phyloP scores from a whole-genome alignment of 306 rosid genomes.

The Sicyos edulis region DNA sequence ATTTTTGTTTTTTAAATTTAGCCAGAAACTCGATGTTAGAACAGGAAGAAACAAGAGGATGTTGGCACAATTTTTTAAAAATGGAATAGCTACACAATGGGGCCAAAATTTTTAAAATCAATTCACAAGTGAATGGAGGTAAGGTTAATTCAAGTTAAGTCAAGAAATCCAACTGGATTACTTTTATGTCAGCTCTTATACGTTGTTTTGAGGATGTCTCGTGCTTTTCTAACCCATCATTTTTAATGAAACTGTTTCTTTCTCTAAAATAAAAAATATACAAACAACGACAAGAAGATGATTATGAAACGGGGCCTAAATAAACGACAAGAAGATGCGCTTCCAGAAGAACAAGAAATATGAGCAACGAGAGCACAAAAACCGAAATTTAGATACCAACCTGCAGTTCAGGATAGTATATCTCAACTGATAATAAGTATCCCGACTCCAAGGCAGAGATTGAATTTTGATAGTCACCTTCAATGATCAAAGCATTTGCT shows the following conservation, averaged over 20 bases:
- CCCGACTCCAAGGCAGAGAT: slow-evolving; percentile 72
- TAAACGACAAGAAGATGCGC: not conserved
- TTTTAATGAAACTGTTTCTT: not conserved
- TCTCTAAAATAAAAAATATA: too few relatives aligned
- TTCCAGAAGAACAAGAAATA: slow-evolving; percentile 6
- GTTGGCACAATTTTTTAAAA: too few relatives aligned
- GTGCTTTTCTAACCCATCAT: not conserved
- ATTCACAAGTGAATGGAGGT: not conserved
- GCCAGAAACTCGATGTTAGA: too few relatives aligned
- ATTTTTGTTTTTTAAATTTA: too few relatives aligned
- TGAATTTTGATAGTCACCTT: slow-evolving; percentile 79
- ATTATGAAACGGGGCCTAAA: too few relatives aligned
- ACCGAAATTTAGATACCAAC: slow-evolving; percentile 35
- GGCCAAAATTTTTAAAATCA: not conserved
- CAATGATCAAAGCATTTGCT: slow-evolving; percentile 82
- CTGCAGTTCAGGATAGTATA: slow-evolving; percentile 75
- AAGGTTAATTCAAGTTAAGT: not conserved
- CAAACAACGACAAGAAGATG: not conserved
- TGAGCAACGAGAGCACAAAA: not conserved
- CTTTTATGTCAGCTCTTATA: not conserved
- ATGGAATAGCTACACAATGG: too few relatives aligned
- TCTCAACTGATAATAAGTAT: slow-evolving; percentile 56
- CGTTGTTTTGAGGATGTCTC: not conserved
- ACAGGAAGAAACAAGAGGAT: too few relatives aligned
- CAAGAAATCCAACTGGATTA: not conserved